phyloP scores from a whole-genome alignment of 176 grass and related monocot genomes.

The Triticum timopheevii region DNA sequence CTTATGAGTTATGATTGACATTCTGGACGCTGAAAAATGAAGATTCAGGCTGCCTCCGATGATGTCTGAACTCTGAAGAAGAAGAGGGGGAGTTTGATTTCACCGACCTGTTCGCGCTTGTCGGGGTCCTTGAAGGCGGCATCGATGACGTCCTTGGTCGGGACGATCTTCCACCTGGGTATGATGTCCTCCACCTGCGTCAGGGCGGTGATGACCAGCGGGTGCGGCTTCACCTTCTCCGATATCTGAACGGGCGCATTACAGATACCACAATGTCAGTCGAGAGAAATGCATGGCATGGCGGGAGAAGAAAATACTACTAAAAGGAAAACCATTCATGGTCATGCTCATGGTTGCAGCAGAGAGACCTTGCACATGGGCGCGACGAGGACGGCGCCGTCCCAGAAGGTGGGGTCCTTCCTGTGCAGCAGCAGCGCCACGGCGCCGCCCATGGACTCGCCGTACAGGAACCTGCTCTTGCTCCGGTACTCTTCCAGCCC shows the following conservation, averaged over 20 bases:
- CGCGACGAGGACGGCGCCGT: slow-evolving; percentile 78
- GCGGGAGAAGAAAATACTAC: not conserved
- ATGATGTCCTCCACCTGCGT: slow-evolving; percentile 87
- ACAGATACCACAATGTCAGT: not conserved
- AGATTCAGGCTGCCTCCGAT: not conserved
- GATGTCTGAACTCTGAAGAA: not conserved
- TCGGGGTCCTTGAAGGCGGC: slow-evolving; percentile 84
- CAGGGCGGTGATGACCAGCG: slow-evolving; percentile 61
- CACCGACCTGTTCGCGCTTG: slow-evolving; percentile 73
- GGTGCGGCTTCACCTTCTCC: slow-evolving; percentile 90
- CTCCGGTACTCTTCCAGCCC: slow-evolving; percentile 57
- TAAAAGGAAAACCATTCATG: not conserved
- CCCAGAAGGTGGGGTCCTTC: slow-evolving; percentile 81
- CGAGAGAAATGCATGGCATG: not conserved
- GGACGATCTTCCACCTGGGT: slow-evolving; percentile 94
- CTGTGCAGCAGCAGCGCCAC: slow-evolving; percentile 77
- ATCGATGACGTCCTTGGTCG: slow-evolving; percentile 84
- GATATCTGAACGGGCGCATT: slow-evolving; percentile 54
- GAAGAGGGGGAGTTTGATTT: not conserved
- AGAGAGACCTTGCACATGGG: slow-evolving; percentile 87
- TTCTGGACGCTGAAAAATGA: not conserved
- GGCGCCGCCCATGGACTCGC: slow-evolving; percentile 95
- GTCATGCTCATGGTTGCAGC: not conserved
- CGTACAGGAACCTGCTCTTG: slow-evolving; percentile 90
- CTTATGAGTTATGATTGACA: not conserved